These are phyloP conservation scores for Penicillium nordicum DNA, from an alignment of 2,329 filamentous ascomycete genomes.

Conservation along the genomic window DNA sequence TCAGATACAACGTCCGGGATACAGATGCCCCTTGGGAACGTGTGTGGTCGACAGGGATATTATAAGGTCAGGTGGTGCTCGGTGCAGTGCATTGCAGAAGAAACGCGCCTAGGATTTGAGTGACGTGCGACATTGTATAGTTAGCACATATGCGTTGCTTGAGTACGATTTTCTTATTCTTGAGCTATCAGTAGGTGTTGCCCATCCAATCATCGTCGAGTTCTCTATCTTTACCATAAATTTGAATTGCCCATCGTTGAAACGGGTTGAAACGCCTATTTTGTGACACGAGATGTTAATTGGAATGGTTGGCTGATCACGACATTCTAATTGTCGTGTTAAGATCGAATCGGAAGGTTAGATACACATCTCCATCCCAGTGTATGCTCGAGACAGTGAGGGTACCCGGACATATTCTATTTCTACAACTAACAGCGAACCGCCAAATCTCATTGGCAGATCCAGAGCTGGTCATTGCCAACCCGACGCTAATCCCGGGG, in stretches of 20 bases:
- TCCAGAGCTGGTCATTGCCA: background rate
- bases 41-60: conserved; percentile 13
- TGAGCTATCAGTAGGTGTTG: background rate
- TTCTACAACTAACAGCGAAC: background rate
- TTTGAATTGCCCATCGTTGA: background rate
- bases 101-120: conserved; percentile 6
- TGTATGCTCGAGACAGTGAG: background rate
- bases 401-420: background rate
- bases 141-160: conserved; percentile 7
- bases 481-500: background rate
- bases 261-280: conserved; percentile 3
- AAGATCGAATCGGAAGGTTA: background rate
- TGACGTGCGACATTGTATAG: conserved; percentile 19
- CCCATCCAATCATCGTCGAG: conserved; percentile 2
- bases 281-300: conserved; percentile 1
- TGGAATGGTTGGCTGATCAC: background rate
- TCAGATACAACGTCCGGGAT: background rate
- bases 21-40: conserved; percentile 10
- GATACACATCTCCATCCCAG: background rate
- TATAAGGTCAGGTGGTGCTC: conserved; percentile 21
- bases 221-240: conserved; percentile 1
- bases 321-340: background rate
- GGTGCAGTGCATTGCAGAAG: conserved; percentile 16
- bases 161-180: conserved; percentile 4
- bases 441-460: background rate